Evolutionary conservation across 768 basidiomycete genomes (phyloP).

Genomic region (Amylocystis lapponica): DNA sequence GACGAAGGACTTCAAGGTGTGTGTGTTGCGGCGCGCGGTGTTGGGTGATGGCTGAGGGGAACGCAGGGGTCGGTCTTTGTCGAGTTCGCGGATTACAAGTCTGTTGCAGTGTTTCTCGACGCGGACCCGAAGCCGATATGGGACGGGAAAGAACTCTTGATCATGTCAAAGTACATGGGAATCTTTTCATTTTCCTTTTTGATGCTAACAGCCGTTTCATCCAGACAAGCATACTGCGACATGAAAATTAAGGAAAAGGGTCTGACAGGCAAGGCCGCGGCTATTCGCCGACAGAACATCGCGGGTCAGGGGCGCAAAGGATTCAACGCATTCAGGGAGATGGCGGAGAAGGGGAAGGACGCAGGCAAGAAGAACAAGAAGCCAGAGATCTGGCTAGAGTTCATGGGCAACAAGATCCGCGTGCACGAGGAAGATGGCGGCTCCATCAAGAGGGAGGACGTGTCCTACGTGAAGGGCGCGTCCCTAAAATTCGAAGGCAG

Average conservation of each 20-base stretch:
- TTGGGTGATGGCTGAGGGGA: not conserved
- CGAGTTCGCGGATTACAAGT: conserved; percentile 72
- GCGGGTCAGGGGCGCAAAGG: conserved; percentile 40
- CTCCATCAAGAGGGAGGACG: conserved; percentile 37
- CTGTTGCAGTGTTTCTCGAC: conserved; percentile 69
- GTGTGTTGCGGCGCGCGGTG: conserved; percentile 6
- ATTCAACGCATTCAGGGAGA: conserved; percentile 79
- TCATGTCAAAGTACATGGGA: conserved; percentile 91
- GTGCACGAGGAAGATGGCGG: conserved; percentile 52
- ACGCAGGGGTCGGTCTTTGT: conserved; percentile 84
- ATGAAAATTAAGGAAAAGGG: conserved; percentile 98
- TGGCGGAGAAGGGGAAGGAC: conserved; percentile 30
- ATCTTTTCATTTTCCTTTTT: no score
- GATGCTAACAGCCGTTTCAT: not conserved
- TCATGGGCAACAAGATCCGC: conserved; percentile 64
- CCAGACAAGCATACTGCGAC: conserved; percentile 79
- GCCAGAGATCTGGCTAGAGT: conserved; percentile 66
- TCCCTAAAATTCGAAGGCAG: conserved; percentile 45
- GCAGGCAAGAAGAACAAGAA: conserved; percentile 26
- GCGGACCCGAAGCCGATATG: conserved; percentile 79
- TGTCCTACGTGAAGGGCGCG: conserved; percentile 39
- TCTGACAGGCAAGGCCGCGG: conserved; percentile 66
- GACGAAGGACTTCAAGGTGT: conserved; percentile 84
- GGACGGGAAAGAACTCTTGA: conserved; percentile 67
- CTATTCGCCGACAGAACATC: conserved; percentile 50